Evolutionary conservation across 352 stramenopile genomes (phyloP).

Genomic region (Thraustochytrium sp.): DNA sequence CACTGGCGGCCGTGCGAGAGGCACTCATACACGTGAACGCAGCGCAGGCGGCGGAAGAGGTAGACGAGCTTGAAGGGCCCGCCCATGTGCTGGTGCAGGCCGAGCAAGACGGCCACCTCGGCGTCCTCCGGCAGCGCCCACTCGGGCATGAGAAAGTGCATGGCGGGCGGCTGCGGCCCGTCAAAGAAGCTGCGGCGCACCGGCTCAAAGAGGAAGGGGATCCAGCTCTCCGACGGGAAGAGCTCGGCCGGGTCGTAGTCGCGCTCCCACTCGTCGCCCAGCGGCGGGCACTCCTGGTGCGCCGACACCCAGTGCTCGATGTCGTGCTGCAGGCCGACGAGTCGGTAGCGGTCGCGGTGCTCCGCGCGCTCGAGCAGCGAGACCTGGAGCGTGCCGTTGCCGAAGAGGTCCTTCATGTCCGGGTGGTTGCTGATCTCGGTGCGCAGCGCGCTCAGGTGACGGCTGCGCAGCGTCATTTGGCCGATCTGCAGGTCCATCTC

Average conservation of each 20-base stretch:
- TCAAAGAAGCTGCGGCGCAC: conserved; percentile 47
- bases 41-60: conserved; percentile 45
- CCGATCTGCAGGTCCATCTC: conserved; percentile 51
- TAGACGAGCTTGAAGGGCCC: conserved; percentile 49
- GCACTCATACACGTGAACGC: conserved; percentile 49
- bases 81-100: conserved; percentile 45
- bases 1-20: conserved; percentile 48
- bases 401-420: conserved; percentile 47
- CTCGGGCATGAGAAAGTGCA: conserved; percentile 48
- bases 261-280: conserved; percentile 47
- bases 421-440: conserved; percentile 27
- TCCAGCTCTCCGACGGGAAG: conserved; percentile 46
- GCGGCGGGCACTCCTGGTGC: conserved; percentile 39
- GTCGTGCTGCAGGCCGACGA: conserved; percentile 47
- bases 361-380: conserved; percentile 48
- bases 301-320: conserved; percentile 43
- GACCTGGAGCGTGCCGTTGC: conserved; percentile 43
- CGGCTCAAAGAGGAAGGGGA: conserved; percentile 44
- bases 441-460: conserved; percentile 42
- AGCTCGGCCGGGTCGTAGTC: conserved; percentile 46
- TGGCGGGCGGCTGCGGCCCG: conserved; percentile 24
- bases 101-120: conserved; percentile 46
- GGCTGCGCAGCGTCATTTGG: conserved; percentile 45
- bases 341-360: conserved; percentile 39
- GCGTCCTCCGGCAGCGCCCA: conserved; percentile 44